These are phyloP conservation scores for Euryodendron excelsum DNA, from an alignment of 148 eudicot species.

Conservation along the genomic window DNA sequence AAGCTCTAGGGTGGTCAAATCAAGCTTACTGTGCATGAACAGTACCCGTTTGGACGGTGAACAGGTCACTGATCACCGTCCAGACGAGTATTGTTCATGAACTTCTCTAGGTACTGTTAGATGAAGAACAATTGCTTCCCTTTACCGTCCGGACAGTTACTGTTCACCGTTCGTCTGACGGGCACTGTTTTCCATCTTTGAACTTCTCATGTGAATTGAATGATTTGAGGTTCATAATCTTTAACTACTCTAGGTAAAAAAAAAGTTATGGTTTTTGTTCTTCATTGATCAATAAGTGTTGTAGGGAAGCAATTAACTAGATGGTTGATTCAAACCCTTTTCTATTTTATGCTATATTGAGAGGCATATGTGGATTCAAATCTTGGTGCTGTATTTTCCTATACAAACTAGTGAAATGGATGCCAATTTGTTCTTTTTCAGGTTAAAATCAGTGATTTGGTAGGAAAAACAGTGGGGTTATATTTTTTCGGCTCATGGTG, in stretches of 20 bases:
- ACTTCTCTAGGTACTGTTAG: too few species aligned
- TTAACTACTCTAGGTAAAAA: not conserved
- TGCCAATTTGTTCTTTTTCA: constrained; percentile 16
- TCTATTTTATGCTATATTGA: not conserved
- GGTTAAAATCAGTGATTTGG: constrained; percentile 43
- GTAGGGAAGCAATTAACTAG: not conserved
- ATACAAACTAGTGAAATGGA: too few species aligned
- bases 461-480: constrained; percentile 43
- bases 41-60: too few species aligned
- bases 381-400: not conserved
- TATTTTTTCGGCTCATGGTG: constrained; percentile 65
- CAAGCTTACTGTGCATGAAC: too few species aligned
- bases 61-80: too few species aligned
- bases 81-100: too few species aligned
- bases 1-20: too few species aligned
- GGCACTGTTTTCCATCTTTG: too few species aligned
- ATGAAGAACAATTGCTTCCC: too few species aligned
- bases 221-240: not conserved
- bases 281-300: not conserved
- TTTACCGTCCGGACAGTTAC: too few species aligned
- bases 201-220: too few species aligned
- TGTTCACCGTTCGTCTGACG: too few species aligned
- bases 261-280: not conserved
- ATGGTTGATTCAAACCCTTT: not conserved
- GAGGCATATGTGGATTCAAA: not conserved